Conservation (phyloP, 257 asterid species). For the Solanum lycopersicoides region DNA sequence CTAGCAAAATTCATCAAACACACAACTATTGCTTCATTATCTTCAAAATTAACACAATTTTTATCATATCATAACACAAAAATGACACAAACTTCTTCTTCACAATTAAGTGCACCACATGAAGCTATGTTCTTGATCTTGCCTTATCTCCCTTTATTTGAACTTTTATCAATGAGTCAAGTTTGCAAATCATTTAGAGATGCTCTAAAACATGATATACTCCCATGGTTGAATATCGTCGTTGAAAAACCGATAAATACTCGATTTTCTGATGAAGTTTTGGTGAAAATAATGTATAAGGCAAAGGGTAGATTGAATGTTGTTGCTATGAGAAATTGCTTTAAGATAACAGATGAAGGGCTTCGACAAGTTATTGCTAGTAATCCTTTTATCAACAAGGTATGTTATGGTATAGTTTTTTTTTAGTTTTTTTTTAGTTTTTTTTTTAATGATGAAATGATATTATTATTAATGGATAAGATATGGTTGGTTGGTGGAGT, state of each 20-base stretch:
- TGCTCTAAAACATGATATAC: constrained; percentile 42
- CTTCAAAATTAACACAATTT: neutral
- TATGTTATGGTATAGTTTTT: neutral
- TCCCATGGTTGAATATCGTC: constrained; percentile 55
- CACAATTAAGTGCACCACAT: constrained; percentile 23
- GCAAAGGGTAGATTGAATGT: constrained; percentile 39
- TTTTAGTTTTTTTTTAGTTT: too few relatives aligned
- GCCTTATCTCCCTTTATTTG: constrained; percentile 52
- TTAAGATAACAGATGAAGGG: constrained; percentile 49
- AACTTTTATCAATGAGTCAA: constrained; percentile 36
- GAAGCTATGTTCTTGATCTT: constrained; percentile 60
- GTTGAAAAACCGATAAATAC: constrained; percentile 44
- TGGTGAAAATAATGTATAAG: constrained; percentile 34
- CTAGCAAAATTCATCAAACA: neutral
- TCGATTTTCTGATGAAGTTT: constrained; percentile 32
- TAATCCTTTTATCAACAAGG: constrained; percentile 57
- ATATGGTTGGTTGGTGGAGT: constrained; percentile 20
- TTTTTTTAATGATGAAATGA: neutral
- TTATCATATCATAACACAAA: neutral
- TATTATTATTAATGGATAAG: constrained; percentile 15
- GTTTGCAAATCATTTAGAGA: constrained; percentile 64
- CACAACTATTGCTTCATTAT: neutral
- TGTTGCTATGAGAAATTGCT: constrained; percentile 47
- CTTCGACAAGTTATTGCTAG: constrained; percentile 26
- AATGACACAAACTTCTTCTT: neutral